These are phyloP conservation scores for Naganishia antarctica DNA, from an alignment of 768 basidiomycete species.

Conservation along the genomic window DNA sequence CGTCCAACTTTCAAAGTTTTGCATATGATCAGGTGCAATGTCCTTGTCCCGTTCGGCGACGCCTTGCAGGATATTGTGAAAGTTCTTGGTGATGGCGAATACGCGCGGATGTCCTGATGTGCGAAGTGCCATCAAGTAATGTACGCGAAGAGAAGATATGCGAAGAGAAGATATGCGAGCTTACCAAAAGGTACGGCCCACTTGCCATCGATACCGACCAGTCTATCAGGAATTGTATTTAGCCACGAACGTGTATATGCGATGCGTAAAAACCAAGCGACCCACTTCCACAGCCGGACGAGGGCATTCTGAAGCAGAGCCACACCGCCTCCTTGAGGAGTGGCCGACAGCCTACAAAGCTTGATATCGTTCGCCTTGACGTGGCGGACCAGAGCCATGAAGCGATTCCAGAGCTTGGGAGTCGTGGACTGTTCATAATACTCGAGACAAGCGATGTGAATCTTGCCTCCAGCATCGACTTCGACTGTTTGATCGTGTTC, in stretches of 20 bases:
- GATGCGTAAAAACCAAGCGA: no score
- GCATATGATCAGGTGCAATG: slow-evolving; percentile 71
- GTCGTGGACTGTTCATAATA: slow-evolving; percentile 66
- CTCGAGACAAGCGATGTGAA: slow-evolving; percentile 70
- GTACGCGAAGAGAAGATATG: slow-evolving; percentile 7
- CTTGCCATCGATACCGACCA: slow-evolving; percentile 70
- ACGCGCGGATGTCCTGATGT: slow-evolving; percentile 79
- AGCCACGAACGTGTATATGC: no score
- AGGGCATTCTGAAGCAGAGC: slow-evolving; percentile 95
- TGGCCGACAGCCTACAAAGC: slow-evolving; percentile 90
- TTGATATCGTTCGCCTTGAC: slow-evolving; percentile 79
- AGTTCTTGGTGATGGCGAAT: slow-evolving; percentile 70
- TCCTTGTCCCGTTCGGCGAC: slow-evolving; percentile 74
- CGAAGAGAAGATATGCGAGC: slow-evolving; percentile 16
- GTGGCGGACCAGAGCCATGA: slow-evolving; percentile 74
- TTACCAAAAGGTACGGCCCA: slow-evolving; percentile 59
- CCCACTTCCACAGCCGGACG: slow-evolving; percentile 66
- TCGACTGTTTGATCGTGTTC: slow-evolving; percentile 61
- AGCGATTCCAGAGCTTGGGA: slow-evolving; percentile 56
- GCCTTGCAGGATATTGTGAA: slow-evolving; percentile 65
- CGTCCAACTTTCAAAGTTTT: slow-evolving; percentile 68
- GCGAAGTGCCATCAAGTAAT: slow-evolving; percentile 67
- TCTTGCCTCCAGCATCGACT: slow-evolving; percentile 79
- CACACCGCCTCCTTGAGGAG: slow-evolving; percentile 95
- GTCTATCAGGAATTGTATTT: no score